phyloP scores from a whole-genome alignment of 2,329 filamentous ascomycete genomes.

The Apiospora sp. region DNA sequence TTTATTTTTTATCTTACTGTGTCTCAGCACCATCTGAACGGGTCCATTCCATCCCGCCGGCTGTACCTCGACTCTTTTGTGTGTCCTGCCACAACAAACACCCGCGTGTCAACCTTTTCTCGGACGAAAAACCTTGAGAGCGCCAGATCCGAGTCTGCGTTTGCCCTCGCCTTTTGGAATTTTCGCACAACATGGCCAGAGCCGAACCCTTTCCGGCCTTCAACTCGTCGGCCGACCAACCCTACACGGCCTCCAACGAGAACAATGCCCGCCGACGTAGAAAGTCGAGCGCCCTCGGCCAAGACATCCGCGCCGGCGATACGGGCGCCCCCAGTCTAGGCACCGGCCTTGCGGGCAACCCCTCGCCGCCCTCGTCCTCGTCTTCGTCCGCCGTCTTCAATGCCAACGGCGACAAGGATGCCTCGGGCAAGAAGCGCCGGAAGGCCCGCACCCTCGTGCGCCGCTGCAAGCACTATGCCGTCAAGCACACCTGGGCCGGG shows the following conservation, averaged over 20 bases:
- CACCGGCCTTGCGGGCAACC: slow-evolving; percentile 58
- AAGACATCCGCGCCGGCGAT: slow-evolving; percentile 62
- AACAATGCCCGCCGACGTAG: slow-evolving; percentile 56
- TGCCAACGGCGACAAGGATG: slow-evolving; percentile 34
- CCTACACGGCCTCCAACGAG: slow-evolving; percentile 47
- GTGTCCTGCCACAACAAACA: slow-evolving; percentile 10
- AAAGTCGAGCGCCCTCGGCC: slow-evolving; percentile 63
- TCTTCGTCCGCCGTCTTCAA: slow-evolving; percentile 30
- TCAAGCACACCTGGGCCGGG: slow-evolving; percentile 68
- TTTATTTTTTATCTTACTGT: neutral
- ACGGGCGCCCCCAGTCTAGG: slow-evolving; percentile 63
- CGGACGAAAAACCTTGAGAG: slow-evolving; percentile 17
- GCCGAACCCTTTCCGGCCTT: slow-evolving; percentile 65
- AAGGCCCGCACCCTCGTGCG: slow-evolving; percentile 62
- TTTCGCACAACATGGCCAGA: slow-evolving; percentile 47
- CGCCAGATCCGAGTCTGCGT: slow-evolving; percentile 17
- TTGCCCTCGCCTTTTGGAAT: neutral
- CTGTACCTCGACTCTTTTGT: neutral
- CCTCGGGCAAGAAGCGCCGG: slow-evolving; percentile 54
- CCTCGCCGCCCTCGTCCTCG: slow-evolving; percentile 36
- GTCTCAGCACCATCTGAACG: slow-evolving; percentile 17
- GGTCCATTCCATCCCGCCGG: neutral
- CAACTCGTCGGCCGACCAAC: slow-evolving; percentile 58
- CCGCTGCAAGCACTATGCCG: slow-evolving; percentile 57
- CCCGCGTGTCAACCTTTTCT: slow-evolving; percentile 2